A percentile compares a stretch with the other conserved stretches of the same genome.
These are phyloP conservation scores for Eucalyptus microcorys DNA, from an alignment of 345 rosid species.

Conservation along the genomic window DNA sequence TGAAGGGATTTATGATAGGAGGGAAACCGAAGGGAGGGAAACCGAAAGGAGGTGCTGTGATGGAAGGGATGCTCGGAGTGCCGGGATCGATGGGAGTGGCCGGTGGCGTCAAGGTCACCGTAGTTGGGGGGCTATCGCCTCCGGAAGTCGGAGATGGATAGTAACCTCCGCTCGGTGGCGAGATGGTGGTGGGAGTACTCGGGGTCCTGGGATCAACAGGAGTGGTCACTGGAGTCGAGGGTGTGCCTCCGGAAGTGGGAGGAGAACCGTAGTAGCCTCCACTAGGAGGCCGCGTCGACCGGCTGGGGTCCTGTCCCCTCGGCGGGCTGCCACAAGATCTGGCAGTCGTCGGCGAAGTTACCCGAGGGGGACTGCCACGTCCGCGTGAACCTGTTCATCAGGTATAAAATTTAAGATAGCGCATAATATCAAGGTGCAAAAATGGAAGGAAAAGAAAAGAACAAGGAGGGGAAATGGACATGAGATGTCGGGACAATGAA, in stretches of 20 bases:
- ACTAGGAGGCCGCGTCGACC: conserved; percentile 25
- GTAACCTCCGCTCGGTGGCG: conserved; percentile 40
- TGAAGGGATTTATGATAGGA: conserved; percentile 10
- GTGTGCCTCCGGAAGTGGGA: conserved; percentile 15
- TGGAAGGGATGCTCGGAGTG: neutral
- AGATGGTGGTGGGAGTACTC: neutral
- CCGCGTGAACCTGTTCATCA: neutral
- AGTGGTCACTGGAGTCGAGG: conserved; percentile 29
- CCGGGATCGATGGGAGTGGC: neutral
- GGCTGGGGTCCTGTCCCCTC: neutral
- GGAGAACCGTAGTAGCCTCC: conserved; percentile 44
- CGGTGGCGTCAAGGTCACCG: conserved; percentile 30
- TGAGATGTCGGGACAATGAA: neutral
- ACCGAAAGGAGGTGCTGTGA: conserved; percentile 34
- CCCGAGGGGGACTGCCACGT: neutral
- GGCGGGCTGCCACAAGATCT: conserved; percentile 30
- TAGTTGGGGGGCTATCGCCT: conserved; percentile 20
- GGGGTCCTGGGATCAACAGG: conserved; percentile 49
- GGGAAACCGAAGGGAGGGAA: conserved; percentile 35
- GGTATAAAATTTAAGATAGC: neutral
- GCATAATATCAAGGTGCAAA: neutral
- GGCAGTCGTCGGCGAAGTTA: conserved; percentile 16
- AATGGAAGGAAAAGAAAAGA: neutral
- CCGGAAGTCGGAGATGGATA: conserved; percentile 26
- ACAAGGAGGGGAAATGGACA: neutral